Percentiles rank a stretch among this genome's conserved stretches.
phyloP scores from a whole-genome alignment of 2,329 filamentous ascomycete species.

The Neophaeococcomyces mojaviensis region DNA sequence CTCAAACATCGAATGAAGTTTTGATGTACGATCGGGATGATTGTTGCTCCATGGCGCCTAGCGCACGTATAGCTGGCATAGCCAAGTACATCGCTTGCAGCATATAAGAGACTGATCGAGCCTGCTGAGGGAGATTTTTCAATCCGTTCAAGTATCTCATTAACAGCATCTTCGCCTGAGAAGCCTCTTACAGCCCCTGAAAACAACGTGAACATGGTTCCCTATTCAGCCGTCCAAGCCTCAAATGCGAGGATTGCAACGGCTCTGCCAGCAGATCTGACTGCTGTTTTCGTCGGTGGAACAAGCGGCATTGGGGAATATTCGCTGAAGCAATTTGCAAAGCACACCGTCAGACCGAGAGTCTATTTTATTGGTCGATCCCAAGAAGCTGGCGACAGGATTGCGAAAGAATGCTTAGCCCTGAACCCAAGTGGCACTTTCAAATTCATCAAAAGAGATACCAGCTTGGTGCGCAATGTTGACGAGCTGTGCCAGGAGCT shows the following conservation, averaged over 20 bases:
- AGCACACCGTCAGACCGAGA: slow-evolving; percentile 27
- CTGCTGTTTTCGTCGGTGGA: slow-evolving; percentile 47
- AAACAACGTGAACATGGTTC: slow-evolving; percentile 23
- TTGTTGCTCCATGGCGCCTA: no score
- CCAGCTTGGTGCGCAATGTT: slow-evolving; percentile 45
- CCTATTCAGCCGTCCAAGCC: slow-evolving; percentile 27
- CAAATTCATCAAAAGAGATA: slow-evolving; percentile 43
- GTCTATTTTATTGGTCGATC: slow-evolving; percentile 28
- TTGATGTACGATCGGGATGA: no score
- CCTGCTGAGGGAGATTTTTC: no score
- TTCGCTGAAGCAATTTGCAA: slow-evolving; percentile 41
- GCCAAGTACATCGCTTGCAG: no score
- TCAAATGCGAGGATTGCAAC: slow-evolving; percentile 29
- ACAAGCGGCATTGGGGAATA: slow-evolving; percentile 49
- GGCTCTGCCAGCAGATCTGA: slow-evolving; percentile 29
- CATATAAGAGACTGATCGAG: no score
- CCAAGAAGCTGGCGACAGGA: slow-evolving; percentile 38
- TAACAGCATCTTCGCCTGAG: no score
- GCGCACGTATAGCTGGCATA: no score
- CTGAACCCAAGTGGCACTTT: slow-evolving; percentile 39
- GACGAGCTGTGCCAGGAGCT: slow-evolving; percentile 44
- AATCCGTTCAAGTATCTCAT: no score
- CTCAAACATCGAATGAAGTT: no score
- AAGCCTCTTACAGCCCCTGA: no score
- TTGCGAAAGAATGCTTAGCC: slow-evolving; percentile 24